These are phyloP conservation scores for Sclerotinia borealis DNA, from an alignment of 2,329 filamentous ascomycete species.

Conservation along the genomic window DNA sequence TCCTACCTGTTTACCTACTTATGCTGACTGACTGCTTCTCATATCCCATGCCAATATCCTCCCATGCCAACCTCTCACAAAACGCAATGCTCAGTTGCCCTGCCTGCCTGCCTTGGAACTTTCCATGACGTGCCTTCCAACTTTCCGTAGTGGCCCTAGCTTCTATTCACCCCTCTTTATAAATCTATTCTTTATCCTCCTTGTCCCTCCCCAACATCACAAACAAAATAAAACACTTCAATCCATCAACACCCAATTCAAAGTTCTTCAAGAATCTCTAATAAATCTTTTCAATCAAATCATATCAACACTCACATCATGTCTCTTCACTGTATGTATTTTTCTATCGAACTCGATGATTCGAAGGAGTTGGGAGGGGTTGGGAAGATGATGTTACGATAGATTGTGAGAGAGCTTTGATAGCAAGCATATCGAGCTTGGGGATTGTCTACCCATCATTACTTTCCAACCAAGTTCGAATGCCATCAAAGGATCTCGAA, in stretches of 20 bases:
- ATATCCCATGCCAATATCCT: neutral
- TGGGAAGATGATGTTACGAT: neutral
- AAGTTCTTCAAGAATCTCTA: conserved; percentile 12
- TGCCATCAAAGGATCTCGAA: neutral
- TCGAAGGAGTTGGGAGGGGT: neutral
- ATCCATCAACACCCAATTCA: neutral
- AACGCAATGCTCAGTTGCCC: too few species aligned
- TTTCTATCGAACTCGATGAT: neutral
- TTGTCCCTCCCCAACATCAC: neutral
- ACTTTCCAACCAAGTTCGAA: neutral
- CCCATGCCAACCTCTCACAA: neutral
- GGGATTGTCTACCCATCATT: neutral
- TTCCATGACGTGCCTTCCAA: conserved; percentile 9
- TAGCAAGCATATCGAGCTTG: neutral
- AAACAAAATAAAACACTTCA: neutral
- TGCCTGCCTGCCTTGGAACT: neutral
- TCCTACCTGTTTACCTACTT: too few species aligned
- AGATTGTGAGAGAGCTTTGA: neutral
- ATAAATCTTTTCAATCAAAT: conserved; percentile 12
- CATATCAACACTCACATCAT: conserved; percentile 19
- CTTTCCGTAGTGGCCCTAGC: conserved; percentile 8
- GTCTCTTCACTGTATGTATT: conserved; percentile 29
- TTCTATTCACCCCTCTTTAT: conserved; percentile 1
- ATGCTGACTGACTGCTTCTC: neutral
- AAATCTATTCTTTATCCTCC: conserved; percentile 4